Conservation (phyloP, 805 yeast genomes). For the Ogataea paraovalis region DNA sequence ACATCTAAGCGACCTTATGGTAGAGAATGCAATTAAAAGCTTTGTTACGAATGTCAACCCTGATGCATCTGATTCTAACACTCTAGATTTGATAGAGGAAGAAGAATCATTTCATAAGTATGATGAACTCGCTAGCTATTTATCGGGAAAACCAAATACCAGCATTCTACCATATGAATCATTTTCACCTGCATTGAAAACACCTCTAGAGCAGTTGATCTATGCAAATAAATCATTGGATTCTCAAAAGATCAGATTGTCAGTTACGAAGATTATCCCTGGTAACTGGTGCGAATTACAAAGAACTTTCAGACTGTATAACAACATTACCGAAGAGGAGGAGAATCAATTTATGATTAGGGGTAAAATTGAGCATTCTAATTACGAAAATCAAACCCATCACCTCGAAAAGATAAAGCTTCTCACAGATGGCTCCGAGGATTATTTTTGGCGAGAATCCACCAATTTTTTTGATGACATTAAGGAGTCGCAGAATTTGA, state of each 20-base stretch:
- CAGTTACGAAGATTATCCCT: conserved; percentile 58
- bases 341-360: conserved; percentile 38
- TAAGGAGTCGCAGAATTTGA: not conserved
- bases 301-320: conserved; percentile 47
- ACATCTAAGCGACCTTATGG: not conserved
- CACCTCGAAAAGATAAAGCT: conserved; percentile 21
- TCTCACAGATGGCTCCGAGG: conserved; percentile 2
- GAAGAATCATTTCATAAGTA: not conserved
- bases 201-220: conserved; percentile 20
- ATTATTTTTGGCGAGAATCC: conserved; percentile 4
- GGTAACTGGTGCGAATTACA: conserved; percentile 68
- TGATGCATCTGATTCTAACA: not conserved
- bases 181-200: conserved; percentile 12
- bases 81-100: not conserved
- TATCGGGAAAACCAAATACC: not conserved
- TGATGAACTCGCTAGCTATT: conserved; percentile 1
- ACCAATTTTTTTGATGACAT: conserved; percentile 1
- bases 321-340: conserved; percentile 23
- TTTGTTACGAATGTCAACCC: not conserved
- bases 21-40: conserved; percentile 1
- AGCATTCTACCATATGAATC: conserved; percentile 16
- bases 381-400: conserved; percentile 47
- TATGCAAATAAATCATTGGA: not conserved
- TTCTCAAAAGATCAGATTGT: conserved; percentile 34
- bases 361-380: conserved; percentile 47